Percentiles rank a stretch among this genome's conserved stretches.
These are phyloP conservation scores for Ophiostoma novo-ulmi DNA, from an alignment of 2,329 filamentous ascomycete species.

Conservation along the genomic window DNA sequence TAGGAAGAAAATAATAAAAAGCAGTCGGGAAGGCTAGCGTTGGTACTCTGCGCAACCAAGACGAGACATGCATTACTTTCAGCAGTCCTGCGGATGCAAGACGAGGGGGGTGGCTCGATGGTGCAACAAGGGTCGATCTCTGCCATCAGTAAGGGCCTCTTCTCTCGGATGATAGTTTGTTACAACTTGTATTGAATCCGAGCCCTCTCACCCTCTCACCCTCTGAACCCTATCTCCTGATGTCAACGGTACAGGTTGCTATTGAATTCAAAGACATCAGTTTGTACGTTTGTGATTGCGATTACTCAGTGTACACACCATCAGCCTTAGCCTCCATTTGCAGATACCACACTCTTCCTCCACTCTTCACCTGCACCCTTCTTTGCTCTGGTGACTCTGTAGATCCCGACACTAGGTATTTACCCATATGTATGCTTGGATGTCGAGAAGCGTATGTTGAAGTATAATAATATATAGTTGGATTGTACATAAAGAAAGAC, in stretches of 20 bases:
- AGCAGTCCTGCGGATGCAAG: background rate
- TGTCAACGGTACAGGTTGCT: too few relatives aligned
- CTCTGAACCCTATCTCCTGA: background rate
- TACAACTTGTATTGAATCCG: background rate
- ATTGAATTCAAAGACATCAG: background rate
- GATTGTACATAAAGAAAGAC: too few relatives aligned
- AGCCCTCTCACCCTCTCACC: background rate
- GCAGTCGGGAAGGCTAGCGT: background rate
- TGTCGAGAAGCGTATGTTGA: background rate
- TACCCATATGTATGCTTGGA: background rate
- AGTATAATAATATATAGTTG: background rate
- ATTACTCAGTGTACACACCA: conserved; percentile 11
- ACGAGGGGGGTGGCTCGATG: background rate
- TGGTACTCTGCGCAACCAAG: background rate
- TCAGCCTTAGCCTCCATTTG: background rate
- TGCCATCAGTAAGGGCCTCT: background rate
- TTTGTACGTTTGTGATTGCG: background rate
- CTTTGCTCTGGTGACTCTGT: background rate
- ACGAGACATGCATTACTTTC: background rate
- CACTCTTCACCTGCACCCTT: background rate
- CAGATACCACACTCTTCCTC: background rate
- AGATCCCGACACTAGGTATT: conserved; percentile 8
- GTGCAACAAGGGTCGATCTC: background rate
- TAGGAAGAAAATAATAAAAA: background rate
- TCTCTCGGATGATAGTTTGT: background rate